A percentile compares a stretch with the other conserved stretches of the same genome.
Conservation (phyloP, 2,329 filamentous ascomycete species). For the Cytospora leucostoma region DNA sequence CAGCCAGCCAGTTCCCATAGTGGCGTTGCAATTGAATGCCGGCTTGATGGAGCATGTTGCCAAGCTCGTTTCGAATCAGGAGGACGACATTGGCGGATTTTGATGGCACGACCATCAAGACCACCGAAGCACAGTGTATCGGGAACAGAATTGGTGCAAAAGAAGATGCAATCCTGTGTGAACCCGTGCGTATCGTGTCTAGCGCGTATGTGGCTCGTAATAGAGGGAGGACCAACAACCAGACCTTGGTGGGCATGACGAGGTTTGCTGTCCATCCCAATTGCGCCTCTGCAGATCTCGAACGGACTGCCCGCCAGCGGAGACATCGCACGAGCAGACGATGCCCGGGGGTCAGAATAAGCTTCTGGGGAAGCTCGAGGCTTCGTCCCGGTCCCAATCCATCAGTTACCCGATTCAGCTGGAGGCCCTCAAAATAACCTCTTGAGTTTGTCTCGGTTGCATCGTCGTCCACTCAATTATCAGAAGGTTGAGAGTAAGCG, state of each 20-base stretch:
- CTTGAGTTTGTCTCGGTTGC: conserved; percentile 10
- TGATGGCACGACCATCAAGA: neutral
- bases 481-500: neutral
- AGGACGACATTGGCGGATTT: neutral
- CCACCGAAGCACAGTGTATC: neutral
- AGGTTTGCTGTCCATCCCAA: neutral
- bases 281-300: neutral
- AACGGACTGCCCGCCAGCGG: neutral
- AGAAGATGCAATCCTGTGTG: neutral
- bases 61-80: neutral
- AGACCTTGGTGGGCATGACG: neutral
- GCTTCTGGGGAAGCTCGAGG: neutral
- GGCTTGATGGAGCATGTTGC: neutral
- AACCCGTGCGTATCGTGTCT: neutral
- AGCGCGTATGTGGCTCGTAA: too few species aligned
- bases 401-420: neutral
- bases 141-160: neutral
- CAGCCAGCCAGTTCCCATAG: neutral
- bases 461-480: neutral
- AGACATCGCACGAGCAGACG: neutral
- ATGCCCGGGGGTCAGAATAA: neutral
- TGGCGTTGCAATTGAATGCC: neutral
- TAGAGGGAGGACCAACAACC: neutral
- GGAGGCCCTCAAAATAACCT: conserved; percentile 18
- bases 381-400: conserved; percentile 3